Base-by-base conservation (phyloP, 352 stramenopile genomes). In the Globisporangium spiculum region DNA sequence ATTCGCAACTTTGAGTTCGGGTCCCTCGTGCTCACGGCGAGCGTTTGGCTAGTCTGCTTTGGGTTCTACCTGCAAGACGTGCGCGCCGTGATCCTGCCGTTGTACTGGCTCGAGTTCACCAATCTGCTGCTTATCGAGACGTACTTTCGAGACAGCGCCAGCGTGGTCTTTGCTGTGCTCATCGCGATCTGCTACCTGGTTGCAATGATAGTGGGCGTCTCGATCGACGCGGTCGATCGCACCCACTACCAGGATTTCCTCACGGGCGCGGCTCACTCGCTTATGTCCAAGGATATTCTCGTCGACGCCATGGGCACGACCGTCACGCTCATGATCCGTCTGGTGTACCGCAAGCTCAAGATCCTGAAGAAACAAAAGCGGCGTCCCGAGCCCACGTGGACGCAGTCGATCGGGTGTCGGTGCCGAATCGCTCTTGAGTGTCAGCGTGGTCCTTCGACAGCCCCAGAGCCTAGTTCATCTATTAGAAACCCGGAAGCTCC, bases 301-400 rank as follows among this genome's bases (percentile, higher is more conserved):
- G 27, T 63, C 4, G 68, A 68, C 60, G 50, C 59, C 2, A 68
- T 63, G 60, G 32, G 26, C 22, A 71, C 66, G 50, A 62, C 68
- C 60, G 36, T 71, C 18, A 55, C 36, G 9, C 36, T 71, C 3
- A 55, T 71, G 26, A 32, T 50, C 3, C 60, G 60, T 4, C n/a
- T 68, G 22, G 66, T 22, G 34, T 71, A 63, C 52, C 26, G 59
- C 48, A 71, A 68, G 32, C 6, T 18, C 22, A 26, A 22, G 48
- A 53, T 62, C 20, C 4, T 71, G 20, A 41, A 41, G 26, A 30
- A 22, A 0, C 60, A 63, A 20, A 54, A 26, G 9, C 46, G 36
- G 7, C 10, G 18, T 9, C 52, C 26, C 10, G 24, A 34, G 20
- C 58, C 58, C 48, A 68, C 54, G 34, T 60, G 24, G 36, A 63